A percentile compares a stretch with the other conserved stretches of the same genome.
These are phyloP conservation scores for Dothideomycetes sp. DNA, from an alignment of 2,329 filamentous ascomycete genomes.

Conservation along the genomic window DNA sequence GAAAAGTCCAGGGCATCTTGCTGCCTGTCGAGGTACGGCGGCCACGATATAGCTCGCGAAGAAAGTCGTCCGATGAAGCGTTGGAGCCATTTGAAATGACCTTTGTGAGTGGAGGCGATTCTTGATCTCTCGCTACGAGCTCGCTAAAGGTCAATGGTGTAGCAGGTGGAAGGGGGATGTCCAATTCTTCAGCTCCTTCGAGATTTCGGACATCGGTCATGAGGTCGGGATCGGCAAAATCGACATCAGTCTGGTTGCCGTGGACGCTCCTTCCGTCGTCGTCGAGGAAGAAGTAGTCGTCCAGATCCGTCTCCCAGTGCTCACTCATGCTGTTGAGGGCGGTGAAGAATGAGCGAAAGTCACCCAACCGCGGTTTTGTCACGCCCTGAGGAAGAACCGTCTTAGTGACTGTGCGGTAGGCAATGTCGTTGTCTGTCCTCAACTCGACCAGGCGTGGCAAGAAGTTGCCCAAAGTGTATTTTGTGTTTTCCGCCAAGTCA, in stretches of 20 bases:
- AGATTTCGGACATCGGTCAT: constrained; percentile 7
- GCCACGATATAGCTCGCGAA: constrained; percentile 41
- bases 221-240: constrained; percentile 8
- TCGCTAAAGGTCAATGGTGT: constrained; percentile 6
- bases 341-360: constrained; percentile 53
- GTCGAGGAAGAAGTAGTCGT: constrained; percentile 39
- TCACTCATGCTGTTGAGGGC: constrained; percentile 50
- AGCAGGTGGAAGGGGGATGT: not conserved
- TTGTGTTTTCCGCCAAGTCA: constrained; percentile 17
- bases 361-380: constrained; percentile 42
- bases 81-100: constrained; percentile 6
- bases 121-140: constrained; percentile 8
- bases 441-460: constrained; percentile 43
- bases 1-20: constrained; percentile 51
- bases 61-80: constrained; percentile 13
- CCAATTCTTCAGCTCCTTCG: not conserved
- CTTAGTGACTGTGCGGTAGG: constrained; percentile 47
- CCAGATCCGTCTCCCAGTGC: constrained; percentile 53
- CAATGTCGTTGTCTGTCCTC: constrained; percentile 46
- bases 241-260: constrained; percentile 1
- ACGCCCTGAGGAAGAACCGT: constrained; percentile 32
- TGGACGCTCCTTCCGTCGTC: constrained; percentile 10
- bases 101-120: constrained; percentile 3
- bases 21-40: constrained; percentile 47
- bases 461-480: constrained; percentile 36